Evolutionary conservation across 176 grass and related monocot genomes (phyloP).

Genomic region (Zoysia pacifica): DNA sequence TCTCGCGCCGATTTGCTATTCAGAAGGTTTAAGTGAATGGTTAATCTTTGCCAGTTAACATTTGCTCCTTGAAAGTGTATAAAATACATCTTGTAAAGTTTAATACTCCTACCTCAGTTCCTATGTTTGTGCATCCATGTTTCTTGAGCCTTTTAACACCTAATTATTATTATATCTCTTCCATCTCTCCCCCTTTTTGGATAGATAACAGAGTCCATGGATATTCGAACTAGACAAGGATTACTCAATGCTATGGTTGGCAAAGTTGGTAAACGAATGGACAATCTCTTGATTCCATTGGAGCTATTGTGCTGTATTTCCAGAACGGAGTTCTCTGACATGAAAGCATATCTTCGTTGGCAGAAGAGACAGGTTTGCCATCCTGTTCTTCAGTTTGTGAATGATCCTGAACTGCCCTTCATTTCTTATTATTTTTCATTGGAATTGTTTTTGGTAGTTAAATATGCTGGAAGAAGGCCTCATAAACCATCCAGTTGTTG

Average conservation of each 20-base stretch:
- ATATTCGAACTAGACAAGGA: slow-evolving; percentile 95
- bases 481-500: slow-evolving; percentile 86
- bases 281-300: slow-evolving; percentile 94
- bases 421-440: slow-evolving; percentile 26
- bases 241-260: slow-evolving; percentile 93
- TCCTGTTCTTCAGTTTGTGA: slow-evolving; percentile 17
- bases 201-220: slow-evolving; percentile 94
- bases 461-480: slow-evolving; percentile 99
- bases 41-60: not conserved
- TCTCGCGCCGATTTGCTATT: not conserved
- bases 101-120: slow-evolving; percentile 7
- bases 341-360: slow-evolving; percentile 98
- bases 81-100: slow-evolving; percentile 14
- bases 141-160: slow-evolving; percentile 24
- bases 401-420: slow-evolving; percentile 15
- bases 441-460: slow-evolving; percentile 56
- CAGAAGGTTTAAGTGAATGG: no score
- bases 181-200: slow-evolving; percentile 13
- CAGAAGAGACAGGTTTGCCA: slow-evolving; percentile 95
- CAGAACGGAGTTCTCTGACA: slow-evolving; percentile 94
- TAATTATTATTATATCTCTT: slow-evolving; percentile 41
- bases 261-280: slow-evolving; percentile 97
- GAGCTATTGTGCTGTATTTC: slow-evolving; percentile 94
- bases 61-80: slow-evolving; percentile 15
- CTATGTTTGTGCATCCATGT: slow-evolving; percentile 19